Percentiles rank a stretch among this genome's conserved stretches.
Conservation (phyloP, 345 rosid species). For the Cardiospermum halicacabum region DNA sequence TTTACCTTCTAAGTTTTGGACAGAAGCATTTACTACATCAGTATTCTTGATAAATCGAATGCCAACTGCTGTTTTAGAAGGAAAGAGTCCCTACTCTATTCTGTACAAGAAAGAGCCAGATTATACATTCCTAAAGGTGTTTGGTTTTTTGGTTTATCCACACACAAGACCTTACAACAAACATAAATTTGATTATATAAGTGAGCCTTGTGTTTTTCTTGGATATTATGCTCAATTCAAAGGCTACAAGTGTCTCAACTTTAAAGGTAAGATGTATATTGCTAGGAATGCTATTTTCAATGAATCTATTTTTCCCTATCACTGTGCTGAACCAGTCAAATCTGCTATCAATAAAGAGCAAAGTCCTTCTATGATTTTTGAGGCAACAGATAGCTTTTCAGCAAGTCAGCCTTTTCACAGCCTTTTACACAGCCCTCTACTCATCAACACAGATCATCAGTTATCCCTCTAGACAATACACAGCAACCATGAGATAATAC, state of each 20-base stretch:
- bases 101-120: background rate
- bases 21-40: background rate
- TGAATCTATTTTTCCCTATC: background rate
- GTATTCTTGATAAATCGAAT: background rate
- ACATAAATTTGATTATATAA: too few relatives aligned
- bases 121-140: background rate
- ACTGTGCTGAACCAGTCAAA: too few relatives aligned
- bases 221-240: background rate
- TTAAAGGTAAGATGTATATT: background rate
- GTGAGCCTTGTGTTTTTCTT: background rate
- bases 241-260: background rate
- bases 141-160: background rate
- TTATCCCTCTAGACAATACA: too few relatives aligned
- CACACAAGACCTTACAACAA: background rate
- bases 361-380: background rate
- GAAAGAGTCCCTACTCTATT: background rate
- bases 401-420: too few relatives aligned
- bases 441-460: too few relatives aligned
- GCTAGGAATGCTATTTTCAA: background rate
- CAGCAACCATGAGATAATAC: too few relatives aligned
- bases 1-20: background rate
- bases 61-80: background rate
- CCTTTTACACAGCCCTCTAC: too few relatives aligned
- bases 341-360: too few relatives aligned
- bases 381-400: too few relatives aligned